Conservation (phyloP, 257 asterid genomes). For the Solanum clarkiae region DNA sequence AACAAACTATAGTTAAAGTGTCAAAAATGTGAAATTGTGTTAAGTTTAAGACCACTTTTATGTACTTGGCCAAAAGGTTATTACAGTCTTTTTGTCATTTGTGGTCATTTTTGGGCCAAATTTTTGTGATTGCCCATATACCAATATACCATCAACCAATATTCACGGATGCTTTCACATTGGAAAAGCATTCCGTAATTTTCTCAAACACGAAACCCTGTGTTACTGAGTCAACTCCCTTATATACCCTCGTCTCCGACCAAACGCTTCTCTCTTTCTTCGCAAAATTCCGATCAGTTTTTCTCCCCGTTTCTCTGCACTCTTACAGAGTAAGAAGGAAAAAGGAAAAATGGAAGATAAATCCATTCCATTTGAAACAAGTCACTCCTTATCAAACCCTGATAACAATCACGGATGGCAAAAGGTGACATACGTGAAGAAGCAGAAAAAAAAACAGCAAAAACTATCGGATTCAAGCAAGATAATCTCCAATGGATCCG, state of each 20-base stretch:
- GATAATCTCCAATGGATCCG: constrained; percentile 40
- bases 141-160: not conserved
- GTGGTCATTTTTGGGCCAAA: too few relatives aligned
- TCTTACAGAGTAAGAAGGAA: not conserved
- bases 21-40: too few relatives aligned
- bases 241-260: not conserved
- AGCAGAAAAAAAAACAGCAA: constrained; percentile 32
- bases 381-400: not conserved
- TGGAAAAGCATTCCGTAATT: not conserved
- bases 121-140: too few relatives aligned
- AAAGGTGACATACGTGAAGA: constrained; percentile 20
- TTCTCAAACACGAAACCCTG: not conserved
- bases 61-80: too few relatives aligned
- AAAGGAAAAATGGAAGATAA: constrained; percentile 7
- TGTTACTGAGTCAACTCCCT: not conserved
- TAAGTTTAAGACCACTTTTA: too few relatives aligned
- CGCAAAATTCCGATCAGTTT: not conserved
- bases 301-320: not conserved
- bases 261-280: not conserved
- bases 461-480: constrained; percentile 17
- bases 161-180: not conserved
- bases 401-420: constrained; percentile 25
- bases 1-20: too few relatives aligned
- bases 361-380: constrained; percentile 1
- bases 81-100: too few relatives aligned